phyloP scores from a whole-genome alignment of 2,329 filamentous ascomycete genomes.

The Aspergillus transmontanensis region DNA sequence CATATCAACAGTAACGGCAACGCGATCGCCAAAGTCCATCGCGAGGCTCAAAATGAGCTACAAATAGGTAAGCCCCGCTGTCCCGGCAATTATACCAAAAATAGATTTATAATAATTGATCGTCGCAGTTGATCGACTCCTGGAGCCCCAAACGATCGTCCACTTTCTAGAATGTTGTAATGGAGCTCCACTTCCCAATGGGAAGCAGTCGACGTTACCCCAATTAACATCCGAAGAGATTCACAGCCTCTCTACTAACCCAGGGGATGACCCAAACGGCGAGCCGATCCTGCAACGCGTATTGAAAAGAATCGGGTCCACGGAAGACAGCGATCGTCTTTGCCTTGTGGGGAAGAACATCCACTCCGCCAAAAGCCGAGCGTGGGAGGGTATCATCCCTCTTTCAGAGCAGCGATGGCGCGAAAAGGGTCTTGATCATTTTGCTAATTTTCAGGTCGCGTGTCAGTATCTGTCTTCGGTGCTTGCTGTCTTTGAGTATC shows the following conservation, averaged over 20 bases:
- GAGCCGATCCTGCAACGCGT: not conserved
- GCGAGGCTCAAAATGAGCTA: not conserved
- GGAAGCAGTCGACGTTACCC: slow-evolving; percentile 13
- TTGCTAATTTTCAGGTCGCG: slow-evolving; percentile 25
- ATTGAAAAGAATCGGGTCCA: not conserved
- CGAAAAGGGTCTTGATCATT: slow-evolving; percentile 22
- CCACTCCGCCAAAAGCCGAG: slow-evolving; percentile 25
- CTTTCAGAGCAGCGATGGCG: slow-evolving; percentile 28
- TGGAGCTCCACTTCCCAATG: slow-evolving; percentile 20
- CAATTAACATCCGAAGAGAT: slow-evolving; percentile 13
- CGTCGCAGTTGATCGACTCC: slow-evolving; percentile 28
- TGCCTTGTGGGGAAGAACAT: slow-evolving; percentile 27
- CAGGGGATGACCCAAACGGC: not conserved
- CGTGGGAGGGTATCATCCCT: slow-evolving; percentile 30
- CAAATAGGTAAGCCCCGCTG: not conserved
- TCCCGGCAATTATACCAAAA: not conserved
- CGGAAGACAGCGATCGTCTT: slow-evolving; percentile 11
- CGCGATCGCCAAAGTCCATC: not conserved
- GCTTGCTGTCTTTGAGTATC: slow-evolving; percentile 27
- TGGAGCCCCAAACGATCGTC: slow-evolving; percentile 27
- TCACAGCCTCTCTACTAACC: not conserved
- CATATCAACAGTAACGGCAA: not conserved
- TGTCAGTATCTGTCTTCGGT: slow-evolving; percentile 27
- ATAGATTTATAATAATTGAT: not conserved
- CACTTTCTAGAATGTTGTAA: slow-evolving; percentile 22